These are phyloP conservation scores for Rostrohypoxylon terebratum DNA, from an alignment of 495 filamentous ascomycete species.

Conservation along the genomic window DNA sequence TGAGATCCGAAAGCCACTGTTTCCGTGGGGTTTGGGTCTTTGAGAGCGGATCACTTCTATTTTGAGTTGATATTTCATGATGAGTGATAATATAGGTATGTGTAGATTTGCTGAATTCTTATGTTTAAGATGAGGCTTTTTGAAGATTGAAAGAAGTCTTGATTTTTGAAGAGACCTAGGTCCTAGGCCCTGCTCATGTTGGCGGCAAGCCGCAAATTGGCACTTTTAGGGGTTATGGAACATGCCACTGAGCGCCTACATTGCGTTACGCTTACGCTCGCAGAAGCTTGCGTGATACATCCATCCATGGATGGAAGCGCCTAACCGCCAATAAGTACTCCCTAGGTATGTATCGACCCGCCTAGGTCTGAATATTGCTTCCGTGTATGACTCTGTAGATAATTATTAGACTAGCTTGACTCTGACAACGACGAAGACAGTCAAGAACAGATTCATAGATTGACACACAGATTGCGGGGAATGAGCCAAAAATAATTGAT, in stretches of 20 bases:
- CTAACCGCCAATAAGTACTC: background rate
- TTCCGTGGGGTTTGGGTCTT: constrained; percentile 7
- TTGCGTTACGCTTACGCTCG: background rate
- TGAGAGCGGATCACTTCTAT: constrained; percentile 17
- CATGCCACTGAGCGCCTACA: constrained; percentile 25
- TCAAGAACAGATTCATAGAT: constrained; percentile 13
- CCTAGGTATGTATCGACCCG: background rate
- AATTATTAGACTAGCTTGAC: background rate
- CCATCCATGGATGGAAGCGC: background rate
- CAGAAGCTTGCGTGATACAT: background rate
- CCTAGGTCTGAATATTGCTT: constrained; percentile 24
- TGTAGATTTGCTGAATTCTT: background rate
- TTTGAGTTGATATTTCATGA: constrained; percentile 12
- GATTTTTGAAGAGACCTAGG: background rate
- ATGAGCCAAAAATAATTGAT: constrained; percentile 37
- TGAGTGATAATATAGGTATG: background rate
- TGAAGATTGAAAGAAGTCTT: background rate
- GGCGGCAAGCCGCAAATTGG: constrained; percentile 28
- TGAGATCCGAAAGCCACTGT: constrained; percentile 16
- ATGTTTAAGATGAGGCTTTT: background rate
- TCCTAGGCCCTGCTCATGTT: background rate
- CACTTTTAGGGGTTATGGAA: constrained; percentile 16
- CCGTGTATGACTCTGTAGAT: constrained; percentile 4
- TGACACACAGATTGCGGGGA: constrained; percentile 40
- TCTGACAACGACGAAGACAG: background rate